Base-by-base conservation (phyloP, 2,329 filamentous ascomycete species). In the Arthrobotrys pseudoclavata region DNA sequence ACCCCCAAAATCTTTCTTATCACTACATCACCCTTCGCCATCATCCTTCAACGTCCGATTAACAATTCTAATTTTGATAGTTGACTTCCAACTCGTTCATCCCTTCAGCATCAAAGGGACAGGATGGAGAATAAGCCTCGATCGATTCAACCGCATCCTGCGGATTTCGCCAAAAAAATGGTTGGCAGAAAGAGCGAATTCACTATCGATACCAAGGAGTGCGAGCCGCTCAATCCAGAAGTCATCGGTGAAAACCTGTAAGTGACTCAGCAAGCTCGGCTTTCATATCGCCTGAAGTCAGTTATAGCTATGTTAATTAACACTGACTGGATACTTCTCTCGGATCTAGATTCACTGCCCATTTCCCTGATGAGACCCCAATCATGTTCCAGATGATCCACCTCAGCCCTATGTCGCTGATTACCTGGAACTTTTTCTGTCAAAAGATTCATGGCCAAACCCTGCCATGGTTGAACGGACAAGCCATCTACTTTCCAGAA, bases 401-500 rank as follows among this genome's bases (percentile, higher is more conserved):
- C 4, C 29, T 6, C 22, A 63, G 74, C 7, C 74, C 67, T 7
- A 40, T 68, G 15, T 71, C 60, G 2, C 37, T 77, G 3, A 53
- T 77, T 9, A 67, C 29, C 2, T 50, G 55, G 45, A 57, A 34
- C n/a, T 77, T 68, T 47, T 77, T 77, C 61, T 37, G 53, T 13
- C 29, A 20, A 15, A 40, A 62, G 7, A 40, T 77, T 52, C 48
- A 77, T 50, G 74, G 74, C n/a, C 61, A 57, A 34, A 71, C n/a
- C 10, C 18, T 77, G 20, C 67, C 67, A n/a, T 77, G 74, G 74
- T 47, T 77, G 20, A 77, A 77, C 47, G 74, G 74, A 7, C 74
- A 77, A 31, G 13, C 48, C 15, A 62, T 77, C 12, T 77, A 42
- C 37, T 77, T 71, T 20, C 74, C 74, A 15, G 52, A 70, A 31